Evolutionary conservation across 1,284 basidiomycete species (phyloP).

Genomic region (Cryptococcus sp.): DNA sequence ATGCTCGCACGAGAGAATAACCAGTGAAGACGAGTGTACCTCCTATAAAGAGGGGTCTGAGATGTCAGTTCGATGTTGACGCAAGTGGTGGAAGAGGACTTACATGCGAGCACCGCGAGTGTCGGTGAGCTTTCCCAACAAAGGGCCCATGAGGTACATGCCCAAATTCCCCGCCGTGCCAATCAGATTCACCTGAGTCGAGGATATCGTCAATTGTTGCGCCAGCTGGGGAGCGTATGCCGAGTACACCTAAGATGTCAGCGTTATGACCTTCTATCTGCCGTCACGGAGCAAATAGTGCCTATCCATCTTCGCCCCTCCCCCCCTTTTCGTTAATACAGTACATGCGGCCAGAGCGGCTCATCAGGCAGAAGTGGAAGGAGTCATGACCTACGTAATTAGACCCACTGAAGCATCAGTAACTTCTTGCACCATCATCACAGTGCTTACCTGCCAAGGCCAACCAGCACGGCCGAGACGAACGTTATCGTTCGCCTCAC

Average conservation of each 20-base stretch:
- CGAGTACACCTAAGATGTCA: slow-evolving; percentile 42
- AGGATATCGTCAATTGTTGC: slow-evolving; percentile 61
- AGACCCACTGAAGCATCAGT: slow-evolving; percentile 8
- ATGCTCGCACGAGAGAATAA: slow-evolving; percentile 61
- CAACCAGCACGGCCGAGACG: not conserved
- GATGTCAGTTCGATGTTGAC: not conserved
- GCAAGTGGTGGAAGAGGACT: slow-evolving; percentile 10
- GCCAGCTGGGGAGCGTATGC: slow-evolving; percentile 78
- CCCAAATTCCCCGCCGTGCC: slow-evolving; percentile 51
- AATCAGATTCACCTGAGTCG: slow-evolving; percentile 70
- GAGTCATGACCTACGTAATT: slow-evolving; percentile 12
- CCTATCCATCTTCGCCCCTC: too few relatives aligned
- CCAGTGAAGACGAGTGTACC: slow-evolving; percentile 58
- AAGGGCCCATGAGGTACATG: slow-evolving; percentile 37
- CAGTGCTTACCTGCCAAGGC: not conserved
- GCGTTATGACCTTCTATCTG: too few relatives aligned
- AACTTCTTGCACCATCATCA: not conserved
- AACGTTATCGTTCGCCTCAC: slow-evolving; percentile 3
- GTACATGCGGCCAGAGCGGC: too few relatives aligned
- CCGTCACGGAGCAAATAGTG: not conserved
- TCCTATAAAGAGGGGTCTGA: slow-evolving; percentile 44
- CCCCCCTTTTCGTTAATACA: not conserved
- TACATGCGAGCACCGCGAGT: slow-evolving; percentile 57
- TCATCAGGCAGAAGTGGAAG: not conserved
- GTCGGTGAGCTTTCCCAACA: slow-evolving; percentile 66